phyloP scores from a whole-genome alignment of 139 green algal genomes.

The Picochlorum sp. region DNA sequence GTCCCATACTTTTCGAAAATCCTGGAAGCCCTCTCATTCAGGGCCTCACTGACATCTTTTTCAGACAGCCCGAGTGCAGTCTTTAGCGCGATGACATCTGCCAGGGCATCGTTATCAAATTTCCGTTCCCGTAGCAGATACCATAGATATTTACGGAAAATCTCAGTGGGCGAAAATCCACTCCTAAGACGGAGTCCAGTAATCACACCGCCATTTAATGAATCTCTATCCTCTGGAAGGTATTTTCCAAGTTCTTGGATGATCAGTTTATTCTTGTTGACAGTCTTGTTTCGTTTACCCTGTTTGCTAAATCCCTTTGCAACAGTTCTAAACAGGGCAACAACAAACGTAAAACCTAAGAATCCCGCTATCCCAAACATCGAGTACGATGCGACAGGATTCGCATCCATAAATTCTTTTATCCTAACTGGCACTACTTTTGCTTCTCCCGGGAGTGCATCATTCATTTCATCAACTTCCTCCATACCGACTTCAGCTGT shows the following conservation, averaged over 20 bases:
- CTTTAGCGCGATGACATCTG: constrained; percentile 83
- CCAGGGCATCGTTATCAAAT: constrained; percentile 80
- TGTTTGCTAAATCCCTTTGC: constrained; percentile 29
- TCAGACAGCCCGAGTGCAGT: constrained; percentile 14
- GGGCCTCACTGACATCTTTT: constrained; percentile 55
- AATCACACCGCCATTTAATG: constrained; percentile 35
- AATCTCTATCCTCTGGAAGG: constrained; percentile 48
- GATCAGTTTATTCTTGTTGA: constrained; percentile 61
- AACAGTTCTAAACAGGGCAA: constrained; percentile 30
- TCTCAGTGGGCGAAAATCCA: constrained; percentile 67
- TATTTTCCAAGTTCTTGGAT: constrained; percentile 61
- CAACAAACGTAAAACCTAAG: constrained; percentile 33
- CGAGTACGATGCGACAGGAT: not conserved
- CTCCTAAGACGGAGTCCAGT: constrained; percentile 16
- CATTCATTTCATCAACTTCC: too few species aligned
- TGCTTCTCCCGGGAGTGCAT: too few species aligned
- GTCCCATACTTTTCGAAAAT: constrained; percentile 82
- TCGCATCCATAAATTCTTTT: not conserved
- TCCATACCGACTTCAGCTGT: too few species aligned
- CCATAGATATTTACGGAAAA: constrained; percentile 97
- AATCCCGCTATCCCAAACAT: constrained; percentile 12
- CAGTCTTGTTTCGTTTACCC: constrained; percentile 40
- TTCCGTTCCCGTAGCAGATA: constrained; percentile 84
- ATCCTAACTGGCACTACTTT: too few species aligned
- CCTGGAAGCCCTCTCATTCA: constrained; percentile 66